phyloP scores from a whole-genome alignment of 768 basidiomycete species.

The Lactarius psammicola region DNA sequence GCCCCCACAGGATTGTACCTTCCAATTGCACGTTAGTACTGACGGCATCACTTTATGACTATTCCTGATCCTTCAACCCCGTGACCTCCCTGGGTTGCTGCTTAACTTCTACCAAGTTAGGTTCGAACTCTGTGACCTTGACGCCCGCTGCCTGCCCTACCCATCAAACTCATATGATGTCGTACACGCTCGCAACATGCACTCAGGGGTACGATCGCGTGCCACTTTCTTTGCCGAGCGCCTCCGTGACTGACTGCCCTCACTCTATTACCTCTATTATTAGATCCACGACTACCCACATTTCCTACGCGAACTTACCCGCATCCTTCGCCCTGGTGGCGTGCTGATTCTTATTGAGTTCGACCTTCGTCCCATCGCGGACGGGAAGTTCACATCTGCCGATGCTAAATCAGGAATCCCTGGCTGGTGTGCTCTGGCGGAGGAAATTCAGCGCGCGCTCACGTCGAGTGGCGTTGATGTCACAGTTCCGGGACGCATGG shows the following conservation, averaged over 20 bases:
- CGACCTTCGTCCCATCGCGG: constrained; percentile 51
- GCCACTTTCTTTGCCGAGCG: constrained; percentile 24
- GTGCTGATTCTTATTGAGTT: constrained; percentile 65
- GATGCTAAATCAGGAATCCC: constrained; percentile 40
- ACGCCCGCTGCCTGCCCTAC: constrained; percentile 60
- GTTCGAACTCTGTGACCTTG: constrained; percentile 70
- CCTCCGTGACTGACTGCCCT: neutral
- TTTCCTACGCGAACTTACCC: constrained; percentile 58
- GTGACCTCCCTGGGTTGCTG: neutral
- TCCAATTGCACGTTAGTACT: constrained; percentile 67
- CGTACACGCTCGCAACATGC: constrained; percentile 67
- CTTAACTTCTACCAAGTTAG: constrained; percentile 36
- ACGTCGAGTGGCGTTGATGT: constrained; percentile 52
- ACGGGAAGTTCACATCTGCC: constrained; percentile 42
- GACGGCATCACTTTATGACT: constrained; percentile 7
- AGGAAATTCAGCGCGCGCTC: constrained; percentile 57
- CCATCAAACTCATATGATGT: constrained; percentile 62
- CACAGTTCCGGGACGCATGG: constrained; percentile 55
- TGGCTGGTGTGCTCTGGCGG: constrained; percentile 66
- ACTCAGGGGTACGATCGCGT: constrained; percentile 53
- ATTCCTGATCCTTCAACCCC: neutral
- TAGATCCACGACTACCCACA: constrained; percentile 64
- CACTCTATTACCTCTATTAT: no score
- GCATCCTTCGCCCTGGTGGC: constrained; percentile 69
- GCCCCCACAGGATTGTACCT: constrained; percentile 51